Conservation (phyloP, 371 early-diverging fungal genomes). For the Circinella minor region DNA sequence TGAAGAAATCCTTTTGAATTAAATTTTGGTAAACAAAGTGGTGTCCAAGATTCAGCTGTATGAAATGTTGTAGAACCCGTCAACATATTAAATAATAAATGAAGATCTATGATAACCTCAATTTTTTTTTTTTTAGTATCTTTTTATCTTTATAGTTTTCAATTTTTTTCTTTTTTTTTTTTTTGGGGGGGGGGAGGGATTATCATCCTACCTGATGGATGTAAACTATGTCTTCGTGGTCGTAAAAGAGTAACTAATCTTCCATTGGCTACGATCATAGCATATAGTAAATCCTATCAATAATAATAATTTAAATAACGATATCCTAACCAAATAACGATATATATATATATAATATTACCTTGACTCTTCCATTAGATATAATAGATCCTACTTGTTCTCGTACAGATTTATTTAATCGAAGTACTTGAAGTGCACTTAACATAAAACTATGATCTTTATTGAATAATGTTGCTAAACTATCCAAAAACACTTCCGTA, state of each 20-base stretch:
- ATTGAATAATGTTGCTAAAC: constrained; percentile 74
- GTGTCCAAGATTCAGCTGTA: constrained; percentile 90
- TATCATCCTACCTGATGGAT: constrained; percentile 64
- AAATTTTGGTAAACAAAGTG: constrained; percentile 93
- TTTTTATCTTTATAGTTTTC: background rate
- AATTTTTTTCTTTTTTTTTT: background rate
- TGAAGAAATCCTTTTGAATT: constrained; percentile 88
- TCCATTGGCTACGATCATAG: constrained; percentile 77
- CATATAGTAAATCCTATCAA: constrained; percentile 70
- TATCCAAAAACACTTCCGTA: constrained; percentile 88
- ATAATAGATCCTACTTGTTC: constrained; percentile 68
- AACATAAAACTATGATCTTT: constrained; percentile 77
- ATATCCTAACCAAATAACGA: background rate
- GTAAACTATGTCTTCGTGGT: constrained; percentile 79
- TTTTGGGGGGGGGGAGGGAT: no score
- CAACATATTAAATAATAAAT: constrained; percentile 84
- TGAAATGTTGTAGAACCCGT: constrained; percentile 75
- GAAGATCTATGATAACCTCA: constrained; percentile 62
- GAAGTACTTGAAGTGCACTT: constrained; percentile 78
- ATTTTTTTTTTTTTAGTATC: background rate
- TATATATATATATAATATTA: constrained; percentile 22
- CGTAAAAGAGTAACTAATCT: constrained; percentile 78
- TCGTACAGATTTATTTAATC: constrained; percentile 68
- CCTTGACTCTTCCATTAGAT: constrained; percentile 61
- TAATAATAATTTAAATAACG: background rate